Evolutionary conservation across 352 stramenopile genomes (phyloP), one percentile per base, ranked within the genome.

Genomic region (Globisporangium megalacanthum): DNA sequence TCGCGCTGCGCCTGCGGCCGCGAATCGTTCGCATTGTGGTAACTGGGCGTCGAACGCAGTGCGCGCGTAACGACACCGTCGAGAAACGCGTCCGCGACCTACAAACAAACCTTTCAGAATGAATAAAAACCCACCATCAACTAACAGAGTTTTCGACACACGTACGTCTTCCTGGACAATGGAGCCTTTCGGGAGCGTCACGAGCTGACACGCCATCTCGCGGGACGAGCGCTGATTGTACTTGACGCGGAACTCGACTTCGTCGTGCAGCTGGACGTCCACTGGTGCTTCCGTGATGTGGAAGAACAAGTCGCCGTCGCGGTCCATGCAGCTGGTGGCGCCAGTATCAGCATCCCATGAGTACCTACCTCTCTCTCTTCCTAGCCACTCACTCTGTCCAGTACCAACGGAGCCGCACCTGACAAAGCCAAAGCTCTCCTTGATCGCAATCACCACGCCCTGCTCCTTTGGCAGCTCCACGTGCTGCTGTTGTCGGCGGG

Each of bases 251-350:
- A 88, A 92, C 65, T 86, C 79, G 37, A 90, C 71, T 49, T 92
- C 83, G 61, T 90, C 80, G 22, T 85, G 68, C 46, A 89, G 42
- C 55, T 88, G 70, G 49, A 86, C 56, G 61, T 88, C 78, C 60
- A 83, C 61, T 0, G 83, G 83, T 29, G 79, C 83, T 46, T 92
- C 83, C 8, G 77, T 84, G 37, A 90, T 83, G 68, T 92, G 83
- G 66, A 92, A 92, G 64, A 92, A 92, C 45, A 90, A 51, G 41
- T 92, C 83, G 20, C 75, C 77, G 14, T 92, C 77, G 52, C 77
- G 70, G 9, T 86, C 79, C 59, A 85, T 61, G 53, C 77, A 76
- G 60, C 79, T 76, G 39, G 66, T 44, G 46, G 50, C 22, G 37
- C 65, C 3, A 46, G 5, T 49, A 52, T 52, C 19, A 67, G 13